These are phyloP conservation scores for Bombardia bombarda DNA, from an alignment of 495 filamentous ascomycete genomes.

Conservation along the genomic window DNA sequence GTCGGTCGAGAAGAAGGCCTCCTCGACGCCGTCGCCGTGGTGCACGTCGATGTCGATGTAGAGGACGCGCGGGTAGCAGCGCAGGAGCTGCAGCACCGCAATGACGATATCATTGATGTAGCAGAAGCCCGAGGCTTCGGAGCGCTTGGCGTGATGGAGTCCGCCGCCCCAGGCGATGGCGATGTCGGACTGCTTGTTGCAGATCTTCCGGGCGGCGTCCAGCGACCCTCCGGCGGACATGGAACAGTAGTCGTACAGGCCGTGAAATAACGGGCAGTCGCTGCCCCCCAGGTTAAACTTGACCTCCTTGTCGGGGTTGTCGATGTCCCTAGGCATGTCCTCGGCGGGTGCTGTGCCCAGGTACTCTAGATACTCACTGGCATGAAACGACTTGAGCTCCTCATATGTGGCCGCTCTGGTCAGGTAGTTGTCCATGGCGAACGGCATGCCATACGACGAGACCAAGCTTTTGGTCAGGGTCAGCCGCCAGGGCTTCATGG, in stretches of 20 bases:
- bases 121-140: slow-evolving; percentile 94
- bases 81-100: slow-evolving; percentile 89
- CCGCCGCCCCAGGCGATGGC: slow-evolving; percentile 98
- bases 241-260: slow-evolving; percentile 88
- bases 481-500: slow-evolving; percentile 98
- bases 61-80: slow-evolving; percentile 85
- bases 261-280: slow-evolving; percentile 95
- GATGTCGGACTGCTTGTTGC: slow-evolving; percentile 79
- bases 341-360: slow-evolving; percentile 48
- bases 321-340: slow-evolving; percentile 41
- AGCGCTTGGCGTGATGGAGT: slow-evolving; percentile 95
- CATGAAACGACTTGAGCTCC: slow-evolving; percentile 82
- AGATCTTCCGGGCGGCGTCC: slow-evolving; percentile 85
- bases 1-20: slow-evolving; percentile 96
- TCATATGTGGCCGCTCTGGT: slow-evolving; percentile 76
- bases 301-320: slow-evolving; percentile 39
- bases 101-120: slow-evolving; percentile 99
- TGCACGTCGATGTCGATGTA: slow-evolving; percentile 99
- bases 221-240: slow-evolving; percentile 86
- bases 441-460: slow-evolving; percentile 87
- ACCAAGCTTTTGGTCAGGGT: slow-evolving; percentile 93
- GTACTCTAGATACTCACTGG: slow-evolving; percentile 83
- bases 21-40: slow-evolving; percentile 95
- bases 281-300: slow-evolving; percentile 80
- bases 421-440: slow-evolving; percentile 88